Base-by-base conservation (phyloP, 805 yeast species). In the Pichia nakasei region DNA sequence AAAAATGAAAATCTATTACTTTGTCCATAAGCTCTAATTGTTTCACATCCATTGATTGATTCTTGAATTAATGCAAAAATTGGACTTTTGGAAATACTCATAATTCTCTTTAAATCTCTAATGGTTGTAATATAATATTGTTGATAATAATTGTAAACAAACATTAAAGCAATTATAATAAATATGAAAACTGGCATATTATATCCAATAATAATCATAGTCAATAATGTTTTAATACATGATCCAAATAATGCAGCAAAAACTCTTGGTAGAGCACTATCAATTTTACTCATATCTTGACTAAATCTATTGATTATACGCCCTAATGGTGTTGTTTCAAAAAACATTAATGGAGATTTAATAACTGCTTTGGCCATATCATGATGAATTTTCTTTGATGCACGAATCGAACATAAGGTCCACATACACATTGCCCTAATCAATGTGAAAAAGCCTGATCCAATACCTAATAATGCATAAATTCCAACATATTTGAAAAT, bases 41-140 rank as follows among this genome's bases (percentile, higher is more conserved):
- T 88, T 39, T 78, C 77, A 20, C 82, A 75, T 12, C 96, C 96
- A 27, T 72, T 73, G 39, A 88, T 64, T 3, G 88, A 79, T 56
- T 88, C 96, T 57, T 85, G 89, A 49, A 88, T 71, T 52, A 83
- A 87, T 0, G 95, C 83, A 66, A 75, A 83, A 17, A 86, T 78
- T 3, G 96, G 96, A 45, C 85, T 76, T 54, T 76, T 72, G 5
- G 91, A 72, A 20, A 78, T 70, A 42, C 84, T 78, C 38, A 75
- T 77, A 41, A 86, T 66, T 54, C 96, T 73, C 58, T 84, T 85
- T 53, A 87, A 67, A 58, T 87, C 95, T 54, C 96, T 73, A 9
- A 88, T 75, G 1, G 86, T 72, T 4, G 78, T 69, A 48, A 81
- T 72, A 59, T 83, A 88, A 60, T 71, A 82, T 39, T 67, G 66